phyloP scores from a whole-genome alignment of 1,284 basidiomycete species.

The Fistulinella cinereoalba region DNA sequence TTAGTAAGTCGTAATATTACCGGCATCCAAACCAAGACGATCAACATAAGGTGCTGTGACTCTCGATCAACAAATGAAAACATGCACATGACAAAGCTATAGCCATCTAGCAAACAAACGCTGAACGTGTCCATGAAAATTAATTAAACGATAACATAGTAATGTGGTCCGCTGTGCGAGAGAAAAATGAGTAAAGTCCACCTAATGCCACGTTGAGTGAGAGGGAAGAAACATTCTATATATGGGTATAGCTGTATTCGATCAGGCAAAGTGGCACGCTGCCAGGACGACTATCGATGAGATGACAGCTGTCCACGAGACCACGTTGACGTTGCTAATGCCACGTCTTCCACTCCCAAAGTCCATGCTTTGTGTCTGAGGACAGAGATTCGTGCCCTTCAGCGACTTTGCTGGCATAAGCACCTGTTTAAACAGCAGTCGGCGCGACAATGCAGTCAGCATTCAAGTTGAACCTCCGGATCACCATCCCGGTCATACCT shows the following conservation, averaged over 20 bases:
- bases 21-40: too few species aligned
- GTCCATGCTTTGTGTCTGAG: slow-evolving; percentile 9
- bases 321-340: not conserved
- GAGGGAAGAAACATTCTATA: too few species aligned
- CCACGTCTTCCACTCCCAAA: slow-evolving; percentile 5
- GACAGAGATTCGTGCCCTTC: slow-evolving; percentile 15
- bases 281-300: slow-evolving; percentile 6
- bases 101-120: not conserved
- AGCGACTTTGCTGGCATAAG: slow-evolving; percentile 22
- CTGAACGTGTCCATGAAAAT: not conserved
- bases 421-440: slow-evolving; percentile 17
- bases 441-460: not conserved
- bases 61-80: not conserved
- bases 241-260: not conserved
- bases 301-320: slow-evolving; percentile 11
- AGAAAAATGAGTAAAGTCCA: not conserved
- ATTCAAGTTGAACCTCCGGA: too few species aligned
- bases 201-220: too few species aligned
- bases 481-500: slow-evolving; percentile 29
- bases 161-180: slow-evolving; percentile 1
- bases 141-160: slow-evolving; percentile 5
- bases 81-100: not conserved
- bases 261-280: slow-evolving; percentile 9
- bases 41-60: not conserved
- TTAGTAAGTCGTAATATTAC: not conserved